Conservation (phyloP, 2,329 filamentous ascomycete genomes). For the Calonectria pseudoturangicola region DNA sequence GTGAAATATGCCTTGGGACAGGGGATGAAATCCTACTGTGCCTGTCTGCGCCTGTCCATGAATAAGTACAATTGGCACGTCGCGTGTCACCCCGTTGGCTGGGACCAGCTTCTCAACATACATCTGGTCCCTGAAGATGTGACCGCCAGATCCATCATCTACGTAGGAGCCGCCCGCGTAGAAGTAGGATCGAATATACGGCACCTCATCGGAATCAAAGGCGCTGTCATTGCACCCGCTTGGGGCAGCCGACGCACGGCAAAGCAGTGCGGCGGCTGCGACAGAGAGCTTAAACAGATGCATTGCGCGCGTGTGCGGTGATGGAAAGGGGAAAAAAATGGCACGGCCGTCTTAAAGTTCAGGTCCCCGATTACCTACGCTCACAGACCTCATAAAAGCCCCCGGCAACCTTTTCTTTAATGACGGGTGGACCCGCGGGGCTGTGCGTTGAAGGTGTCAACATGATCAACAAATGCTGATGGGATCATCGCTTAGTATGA, state of each 20-base stretch:
- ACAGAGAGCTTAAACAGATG: slow-evolving; percentile 27
- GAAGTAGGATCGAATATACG: slow-evolving; percentile 47
- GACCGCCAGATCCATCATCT: slow-evolving; percentile 45
- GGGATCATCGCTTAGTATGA: neutral
- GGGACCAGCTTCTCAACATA: slow-evolving; percentile 51
- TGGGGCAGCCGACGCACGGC: slow-evolving; percentile 18
- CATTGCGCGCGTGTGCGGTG: slow-evolving; percentile 13
- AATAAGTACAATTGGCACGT: slow-evolving; percentile 49
- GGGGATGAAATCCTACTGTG: slow-evolving; percentile 38
- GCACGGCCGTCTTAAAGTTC: slow-evolving; percentile 4
- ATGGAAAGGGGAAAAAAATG: slow-evolving; percentile 20
- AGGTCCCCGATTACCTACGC: neutral
- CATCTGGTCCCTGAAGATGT: slow-evolving; percentile 51
- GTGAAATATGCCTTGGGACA: slow-evolving; percentile 1
- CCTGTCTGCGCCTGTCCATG: slow-evolving; percentile 52
- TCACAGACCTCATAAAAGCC: neutral
- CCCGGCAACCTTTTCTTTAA: neutral
- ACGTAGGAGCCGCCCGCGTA: slow-evolving; percentile 49
- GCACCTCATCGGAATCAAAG: slow-evolving; percentile 29
- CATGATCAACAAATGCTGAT: neutral
- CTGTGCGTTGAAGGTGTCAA: neutral
- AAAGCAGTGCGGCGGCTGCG: slow-evolving; percentile 25
- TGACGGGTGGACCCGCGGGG: slow-evolving; percentile 28
- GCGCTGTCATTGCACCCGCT: neutral
- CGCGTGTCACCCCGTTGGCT: slow-evolving; percentile 32